Base-by-base conservation (phyloP, 257 asterid genomes). In the Capsicum pubescens region DNA sequence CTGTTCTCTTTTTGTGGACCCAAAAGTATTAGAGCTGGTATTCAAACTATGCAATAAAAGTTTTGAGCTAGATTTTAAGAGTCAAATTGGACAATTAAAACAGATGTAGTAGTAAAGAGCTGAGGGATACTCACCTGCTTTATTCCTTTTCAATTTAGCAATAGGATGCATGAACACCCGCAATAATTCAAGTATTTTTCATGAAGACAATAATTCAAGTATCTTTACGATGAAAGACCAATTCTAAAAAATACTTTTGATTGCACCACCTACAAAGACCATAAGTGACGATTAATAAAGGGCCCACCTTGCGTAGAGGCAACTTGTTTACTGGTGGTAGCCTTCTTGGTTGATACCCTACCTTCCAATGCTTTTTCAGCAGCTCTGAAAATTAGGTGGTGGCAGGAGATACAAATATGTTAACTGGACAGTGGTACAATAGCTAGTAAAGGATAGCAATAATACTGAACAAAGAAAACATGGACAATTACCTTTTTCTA, bases 321-420 rank as follows among this genome's bases (percentile, higher is more conserved):
- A 67, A 67, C 90, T 46, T 90, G 92, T 83, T 87, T 64, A 86
- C 87, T 89, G 71, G 90, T 84, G 87, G 86, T 74, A 76, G 94
- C 92, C 90, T 86, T 93, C 91, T 95, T 95, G 35, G 91, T 94
- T 58, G 91, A 89, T 85, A 89, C 89, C 89, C 93, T 92, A 86
- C 93, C 88, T 12, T 90, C 97, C 91, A 95, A 66, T 36, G 93
- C 84, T 82, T 86, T 92, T 69, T 93, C 98, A 68, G 98, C 94
- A 83, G 89, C 55, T 92, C 98, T 93, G 89, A 63, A 86, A 89
- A 80, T 42, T 83, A 67, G 48, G 46, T 64, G 21, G 74, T 82
- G 55, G 39, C 66, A 82, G 80, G 66, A 64, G 52, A 82, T 55
- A 67, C 50, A 58, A 69, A 14, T 16, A 52, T 12, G 21, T 26